These are phyloP conservation scores for Sporothrix humicola DNA, from an alignment of 2,329 filamentous ascomycete species.

Conservation along the genomic window DNA sequence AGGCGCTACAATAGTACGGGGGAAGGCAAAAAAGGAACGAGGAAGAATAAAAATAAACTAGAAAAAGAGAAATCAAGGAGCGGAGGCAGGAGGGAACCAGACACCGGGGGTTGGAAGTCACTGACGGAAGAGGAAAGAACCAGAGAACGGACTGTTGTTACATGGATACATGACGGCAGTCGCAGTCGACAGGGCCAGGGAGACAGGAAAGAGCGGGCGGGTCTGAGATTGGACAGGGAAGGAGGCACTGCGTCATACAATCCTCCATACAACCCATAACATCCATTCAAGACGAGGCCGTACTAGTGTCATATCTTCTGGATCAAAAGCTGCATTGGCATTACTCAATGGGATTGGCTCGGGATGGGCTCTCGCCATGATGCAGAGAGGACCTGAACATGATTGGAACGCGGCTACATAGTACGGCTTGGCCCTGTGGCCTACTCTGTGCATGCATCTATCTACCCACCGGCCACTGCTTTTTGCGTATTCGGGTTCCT, in stretches of 20 bases:
- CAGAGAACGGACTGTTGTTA: not conserved
- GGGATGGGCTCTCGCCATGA: not conserved
- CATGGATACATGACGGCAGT: not conserved
- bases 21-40: not conserved
- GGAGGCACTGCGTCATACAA: slow-evolving; percentile 23
- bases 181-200: not conserved
- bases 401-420: not conserved
- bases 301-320: slow-evolving; percentile 21
- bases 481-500: slow-evolving; percentile 13
- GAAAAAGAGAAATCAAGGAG: not conserved
- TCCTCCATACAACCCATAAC: not conserved
- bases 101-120: not conserved
- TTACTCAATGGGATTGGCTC: slow-evolving; percentile 19
- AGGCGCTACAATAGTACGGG: not conserved
- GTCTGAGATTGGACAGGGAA: slow-evolving; percentile 14
- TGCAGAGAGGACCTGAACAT: not conserved
- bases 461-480: not conserved
- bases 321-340: slow-evolving; percentile 12
- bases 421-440: slow-evolving; percentile 11
- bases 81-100: slow-evolving; percentile 21
- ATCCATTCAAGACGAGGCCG: not conserved
- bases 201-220: slow-evolving; percentile 6
- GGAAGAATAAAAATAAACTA: not conserved
- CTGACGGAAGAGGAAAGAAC: slow-evolving; percentile 18
- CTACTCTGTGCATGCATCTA: not conserved